phyloP scores from a whole-genome alignment of 805 yeast species.

The Wickerhamomyces subpelliculosus region DNA sequence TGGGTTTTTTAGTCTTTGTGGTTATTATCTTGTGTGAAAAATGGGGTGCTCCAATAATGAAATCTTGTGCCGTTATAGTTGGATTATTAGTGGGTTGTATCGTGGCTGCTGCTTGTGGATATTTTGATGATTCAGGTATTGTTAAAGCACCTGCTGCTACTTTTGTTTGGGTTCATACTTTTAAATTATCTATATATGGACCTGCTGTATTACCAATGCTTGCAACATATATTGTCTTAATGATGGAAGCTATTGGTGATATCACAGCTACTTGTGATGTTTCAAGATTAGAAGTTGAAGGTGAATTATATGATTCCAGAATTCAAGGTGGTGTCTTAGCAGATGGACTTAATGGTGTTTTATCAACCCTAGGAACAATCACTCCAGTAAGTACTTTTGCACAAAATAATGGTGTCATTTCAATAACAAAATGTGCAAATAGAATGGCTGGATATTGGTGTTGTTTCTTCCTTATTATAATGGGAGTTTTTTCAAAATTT shows the following conservation, averaged over 20 bases:
- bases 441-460: conserved; percentile 76
- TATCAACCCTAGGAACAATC: conserved; percentile 73
- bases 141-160: conserved; percentile 74
- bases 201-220: conserved; percentile 82
- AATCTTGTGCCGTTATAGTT: conserved; percentile 84
- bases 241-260: conserved; percentile 95
- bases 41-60: conserved; percentile 93
- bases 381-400: conserved; percentile 94
- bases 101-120: conserved; percentile 86
- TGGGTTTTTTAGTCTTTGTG: conserved; percentile 76
- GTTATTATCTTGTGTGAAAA: conserved; percentile 72
- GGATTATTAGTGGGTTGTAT: conserved; percentile 86
- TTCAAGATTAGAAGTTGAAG: conserved; percentile 77
- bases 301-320: conserved; percentile 73
- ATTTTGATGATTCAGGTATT: conserved; percentile 54
- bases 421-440: conserved; percentile 87
- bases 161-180: conserved; percentile 84
- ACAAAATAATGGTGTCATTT: conserved; percentile 91
- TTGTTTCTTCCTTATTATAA: conserved; percentile 69
- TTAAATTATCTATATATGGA: conserved; percentile 68
- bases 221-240: conserved; percentile 73
- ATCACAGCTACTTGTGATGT: conserved; percentile 93
- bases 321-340: conserved; percentile 91
- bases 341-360: conserved; percentile 74
- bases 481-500: conserved; percentile 85